Conservation (phyloP, 2,329 filamentous ascomycete genomes). For the Didymella pomorum region DNA sequence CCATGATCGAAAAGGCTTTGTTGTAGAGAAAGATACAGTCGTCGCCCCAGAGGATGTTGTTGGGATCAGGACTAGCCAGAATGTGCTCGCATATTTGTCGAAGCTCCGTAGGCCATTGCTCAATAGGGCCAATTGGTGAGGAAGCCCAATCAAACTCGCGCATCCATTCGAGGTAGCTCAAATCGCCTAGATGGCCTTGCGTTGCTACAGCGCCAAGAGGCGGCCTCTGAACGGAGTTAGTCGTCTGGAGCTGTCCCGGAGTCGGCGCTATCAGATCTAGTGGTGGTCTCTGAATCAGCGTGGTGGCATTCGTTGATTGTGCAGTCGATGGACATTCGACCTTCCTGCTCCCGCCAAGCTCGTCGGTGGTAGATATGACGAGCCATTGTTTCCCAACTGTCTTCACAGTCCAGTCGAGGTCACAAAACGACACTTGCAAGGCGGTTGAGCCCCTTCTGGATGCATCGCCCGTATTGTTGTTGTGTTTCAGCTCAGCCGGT, state of each 20-base stretch:
- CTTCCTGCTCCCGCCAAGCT: not conserved
- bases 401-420: conserved; percentile 5
- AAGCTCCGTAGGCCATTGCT: conserved; percentile 73
- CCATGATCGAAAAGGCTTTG: conserved; percentile 68
- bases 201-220: conserved; percentile 3
- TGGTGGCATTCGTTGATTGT: not conserved
- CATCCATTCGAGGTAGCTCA: conserved; percentile 71
- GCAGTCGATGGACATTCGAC: not conserved
- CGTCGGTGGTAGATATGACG: not conserved
- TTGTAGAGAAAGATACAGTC: conserved; percentile 74
- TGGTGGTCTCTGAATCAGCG: not conserved
- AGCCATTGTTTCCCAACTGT: conserved; percentile 7
- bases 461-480: not conserved
- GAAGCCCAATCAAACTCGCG: conserved; percentile 74
- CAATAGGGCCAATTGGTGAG: conserved; percentile 76
- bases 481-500: not conserved
- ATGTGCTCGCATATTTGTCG: conserved; percentile 80
- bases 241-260: not conserved
- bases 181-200: conserved; percentile 8
- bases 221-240: not conserved
- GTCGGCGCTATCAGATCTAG: not conserved
- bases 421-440: not conserved
- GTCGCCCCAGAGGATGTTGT: conserved; percentile 78
- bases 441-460: no score
- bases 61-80: conserved; percentile 63